Percentiles rank a stretch among this genome's conserved stretches.
These are phyloP conservation scores for Planoprotostelium fungivorum DNA, from an alignment of 78 protist genomes.

Conservation along the genomic window DNA sequence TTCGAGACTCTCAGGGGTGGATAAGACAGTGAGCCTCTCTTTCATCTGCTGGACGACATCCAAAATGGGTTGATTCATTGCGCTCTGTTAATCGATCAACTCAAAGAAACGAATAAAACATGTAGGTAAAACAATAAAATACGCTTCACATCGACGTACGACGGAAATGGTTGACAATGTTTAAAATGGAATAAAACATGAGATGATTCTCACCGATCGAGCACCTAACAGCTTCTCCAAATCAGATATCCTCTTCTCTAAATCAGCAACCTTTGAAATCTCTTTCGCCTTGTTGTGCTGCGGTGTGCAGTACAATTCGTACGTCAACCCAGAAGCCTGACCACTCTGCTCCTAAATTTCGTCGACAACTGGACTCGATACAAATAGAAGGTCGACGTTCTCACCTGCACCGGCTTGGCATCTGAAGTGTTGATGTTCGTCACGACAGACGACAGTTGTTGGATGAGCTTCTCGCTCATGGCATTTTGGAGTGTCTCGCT, in stretches of 20 bases:
- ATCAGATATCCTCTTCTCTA: constrained; percentile 46
- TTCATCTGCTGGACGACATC: neutral
- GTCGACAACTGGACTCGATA: too few relatives aligned
- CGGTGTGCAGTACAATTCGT: neutral
- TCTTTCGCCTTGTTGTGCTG: constrained; percentile 4
- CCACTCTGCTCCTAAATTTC: neutral
- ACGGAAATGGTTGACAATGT: too few relatives aligned
- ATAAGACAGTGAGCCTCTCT: neutral
- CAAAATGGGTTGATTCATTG: neutral
- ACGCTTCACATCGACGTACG: too few relatives aligned
- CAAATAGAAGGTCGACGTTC: neutral
- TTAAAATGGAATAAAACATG: too few relatives aligned
- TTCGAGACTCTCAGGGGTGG: neutral
- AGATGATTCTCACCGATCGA: too few relatives aligned
- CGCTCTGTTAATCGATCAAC: too few relatives aligned
- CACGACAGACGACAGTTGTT: neutral
- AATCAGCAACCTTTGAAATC: constrained; percentile 19
- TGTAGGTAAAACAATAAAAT: too few relatives aligned
- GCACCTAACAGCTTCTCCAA: constrained; percentile 30
- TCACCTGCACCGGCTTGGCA: neutral
- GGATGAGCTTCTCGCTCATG: neutral
- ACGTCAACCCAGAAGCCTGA: neutral
- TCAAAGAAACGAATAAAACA: too few relatives aligned
- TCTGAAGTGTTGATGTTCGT: neutral
- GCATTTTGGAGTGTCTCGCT: neutral